Conservation (phyloP, 1,284 basidiomycete species). For the Ganoderma meredithae region DNA sequence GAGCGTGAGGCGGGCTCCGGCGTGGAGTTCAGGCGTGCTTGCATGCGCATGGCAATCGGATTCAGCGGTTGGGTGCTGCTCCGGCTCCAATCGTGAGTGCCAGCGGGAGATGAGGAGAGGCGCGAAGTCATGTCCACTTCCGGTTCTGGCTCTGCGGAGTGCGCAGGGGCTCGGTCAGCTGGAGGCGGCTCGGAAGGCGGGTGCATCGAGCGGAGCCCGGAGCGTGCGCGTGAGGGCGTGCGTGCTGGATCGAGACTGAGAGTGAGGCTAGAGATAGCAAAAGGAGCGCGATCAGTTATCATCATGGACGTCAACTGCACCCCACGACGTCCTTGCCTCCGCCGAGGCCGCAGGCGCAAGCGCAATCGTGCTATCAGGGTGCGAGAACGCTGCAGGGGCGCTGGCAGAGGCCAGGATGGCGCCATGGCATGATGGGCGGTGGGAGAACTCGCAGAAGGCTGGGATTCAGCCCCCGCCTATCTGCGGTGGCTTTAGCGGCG, state of each 20-base stretch:
- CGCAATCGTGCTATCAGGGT: constrained; percentile 4
- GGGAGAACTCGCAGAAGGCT: constrained; percentile 10
- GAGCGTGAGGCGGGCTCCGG: constrained; percentile 9
- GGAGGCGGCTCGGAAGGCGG: constrained; percentile 1
- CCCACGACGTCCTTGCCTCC: neutral
- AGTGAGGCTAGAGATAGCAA: constrained; percentile 20
- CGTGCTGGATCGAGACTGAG: neutral
- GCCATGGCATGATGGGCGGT: constrained; percentile 8
- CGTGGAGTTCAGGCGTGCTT: neutral
- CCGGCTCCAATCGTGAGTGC: neutral
- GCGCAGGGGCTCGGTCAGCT: constrained; percentile 8
- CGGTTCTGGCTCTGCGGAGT: neutral
- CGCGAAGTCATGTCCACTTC: neutral
- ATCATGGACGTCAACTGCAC: neutral
- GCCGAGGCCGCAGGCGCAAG: neutral
- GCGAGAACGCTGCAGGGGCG: constrained; percentile 21
- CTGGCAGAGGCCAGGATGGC: constrained; percentile 7
- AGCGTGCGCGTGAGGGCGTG: constrained; percentile 7
- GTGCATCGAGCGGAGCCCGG: constrained; percentile 10
- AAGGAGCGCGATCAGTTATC: constrained; percentile 22
- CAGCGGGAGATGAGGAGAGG: neutral
- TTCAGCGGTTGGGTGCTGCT: neutral
- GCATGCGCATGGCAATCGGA: neutral
- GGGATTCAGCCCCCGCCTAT: constrained; percentile 9
- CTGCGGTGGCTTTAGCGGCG: constrained; percentile 10